These are phyloP conservation scores for Leccinellum albellum DNA, from an alignment of 768 basidiomycete genomes.

Conservation along the genomic window DNA sequence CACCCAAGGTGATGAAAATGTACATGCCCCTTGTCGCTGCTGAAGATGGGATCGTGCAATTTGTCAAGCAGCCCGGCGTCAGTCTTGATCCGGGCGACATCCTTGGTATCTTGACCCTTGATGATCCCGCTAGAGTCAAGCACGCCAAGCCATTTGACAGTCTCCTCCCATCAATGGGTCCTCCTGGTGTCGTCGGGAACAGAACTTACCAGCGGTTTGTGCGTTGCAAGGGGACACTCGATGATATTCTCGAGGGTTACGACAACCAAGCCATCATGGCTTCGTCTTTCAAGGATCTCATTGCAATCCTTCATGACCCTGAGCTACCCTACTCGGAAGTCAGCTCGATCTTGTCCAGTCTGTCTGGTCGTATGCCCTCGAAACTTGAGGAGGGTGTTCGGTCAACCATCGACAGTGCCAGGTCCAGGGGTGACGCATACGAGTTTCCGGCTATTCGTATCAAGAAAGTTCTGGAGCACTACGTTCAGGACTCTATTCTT, in stretches of 20 bases:
- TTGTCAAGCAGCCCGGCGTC: slow-evolving; percentile 98
- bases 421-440: slow-evolving; percentile 61
- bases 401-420: slow-evolving; percentile 69
- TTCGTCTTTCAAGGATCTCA: slow-evolving; percentile 80
- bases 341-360: slow-evolving; percentile 74
- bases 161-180: slow-evolving; percentile 82
- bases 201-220: slow-evolving; percentile 86
- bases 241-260: slow-evolving; percentile 93
- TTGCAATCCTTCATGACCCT: slow-evolving; percentile 74
- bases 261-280: slow-evolving; percentile 94
- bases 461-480: slow-evolving; percentile 83
- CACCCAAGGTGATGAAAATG: slow-evolving; percentile 91
- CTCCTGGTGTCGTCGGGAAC: slow-evolving; percentile 79
- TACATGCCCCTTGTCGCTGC: slow-evolving; percentile 96
- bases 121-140: slow-evolving; percentile 93
- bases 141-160: slow-evolving; percentile 99
- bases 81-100: slow-evolving; percentile 96
- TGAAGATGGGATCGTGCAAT: slow-evolving; percentile 90
- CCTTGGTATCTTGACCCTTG: slow-evolving; percentile 92
- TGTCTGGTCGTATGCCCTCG: slow-evolving; percentile 89
- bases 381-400: slow-evolving; percentile 89
- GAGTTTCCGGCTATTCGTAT: slow-evolving; percentile 91
- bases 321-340: slow-evolving; percentile 89
- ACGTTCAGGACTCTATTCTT: slow-evolving; percentile 74
- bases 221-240: slow-evolving; percentile 69